Base-by-base conservation (phyloP, 768 basidiomycete genomes). In the Leccinum pellstonianum region DNA sequence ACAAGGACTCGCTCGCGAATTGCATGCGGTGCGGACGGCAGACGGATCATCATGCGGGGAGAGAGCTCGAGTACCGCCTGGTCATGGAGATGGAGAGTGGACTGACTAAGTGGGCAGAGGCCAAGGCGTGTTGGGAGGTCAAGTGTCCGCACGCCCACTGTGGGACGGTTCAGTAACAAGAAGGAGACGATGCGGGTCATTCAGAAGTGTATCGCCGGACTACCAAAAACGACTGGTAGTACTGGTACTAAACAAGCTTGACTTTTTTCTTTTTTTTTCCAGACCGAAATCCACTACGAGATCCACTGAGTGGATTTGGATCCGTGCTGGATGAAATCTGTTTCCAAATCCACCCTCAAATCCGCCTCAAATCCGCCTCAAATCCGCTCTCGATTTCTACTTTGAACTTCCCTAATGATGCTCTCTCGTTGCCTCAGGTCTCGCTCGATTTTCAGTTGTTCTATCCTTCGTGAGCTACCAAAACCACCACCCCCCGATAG, bases 401-500 rank as follows among this genome's bases (percentile, higher is more conserved):
- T n/a, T n/a, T n/a, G n/a, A n/a, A n/a, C n/a, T n/a, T n/a, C n/a
- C n/a, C n/a, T n/a, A 23, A 35, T 35, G 12, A 35, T 35, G 33
- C 33, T 12, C 33, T 37, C 35, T 15, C 35, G 35, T 15, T 37
- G 35, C 3, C 35, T 37, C 10, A 56, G 47, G 15, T 54, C 59
- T 19, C 73, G 76, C 29, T 55, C 64, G 1, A 66, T 78, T 52
- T 54, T 66, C 6, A 57, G 60, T 21, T 61, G 66, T 0, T 52
- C 59, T n/a, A 17, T 62, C 25, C 58, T 68, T 47, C 54, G 47
- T 51, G 64, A 66, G n/a, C 80, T 80, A 25, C 88, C 90, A 15
- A 86, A 84, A 70, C 88, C 90, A 12, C 91, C 91, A 0, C n/a
- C 86, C 81, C 54, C 80, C 92, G 4, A 90, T 95, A 60, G 88